These are phyloP conservation scores for Sclerospora graminicola DNA, from an alignment of 352 stramenopile genomes.

Conservation along the genomic window DNA sequence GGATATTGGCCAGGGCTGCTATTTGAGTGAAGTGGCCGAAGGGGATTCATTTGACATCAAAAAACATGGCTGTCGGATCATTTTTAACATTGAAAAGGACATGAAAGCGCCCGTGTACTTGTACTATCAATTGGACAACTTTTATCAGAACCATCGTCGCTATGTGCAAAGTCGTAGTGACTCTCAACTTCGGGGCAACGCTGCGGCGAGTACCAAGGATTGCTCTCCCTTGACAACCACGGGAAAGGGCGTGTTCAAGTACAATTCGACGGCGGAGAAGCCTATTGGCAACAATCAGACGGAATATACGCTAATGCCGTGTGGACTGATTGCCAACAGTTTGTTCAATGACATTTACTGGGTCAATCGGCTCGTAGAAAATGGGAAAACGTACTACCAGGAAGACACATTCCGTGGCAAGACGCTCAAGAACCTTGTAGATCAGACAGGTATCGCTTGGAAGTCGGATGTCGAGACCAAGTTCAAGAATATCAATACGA, in stretches of 20 bases:
- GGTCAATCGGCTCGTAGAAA: slow-evolving; percentile 58
- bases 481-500: slow-evolving; percentile 88
- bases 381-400: slow-evolving; percentile 49
- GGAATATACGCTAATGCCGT: slow-evolving; percentile 90
- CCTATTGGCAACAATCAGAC: slow-evolving; percentile 28
- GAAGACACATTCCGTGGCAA: slow-evolving; percentile 37
- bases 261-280: slow-evolving; percentile 53
- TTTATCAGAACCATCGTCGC: slow-evolving; percentile 98
- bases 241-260: slow-evolving; percentile 34
- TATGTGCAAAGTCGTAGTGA: slow-evolving; percentile 90
- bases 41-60: slow-evolving; percentile 57
- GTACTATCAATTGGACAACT: slow-evolving; percentile 99
- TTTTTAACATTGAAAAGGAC: slow-evolving; percentile 83
- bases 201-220: slow-evolving; percentile 42
- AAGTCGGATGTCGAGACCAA: slow-evolving; percentile 92
- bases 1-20: slow-evolving; percentile 47
- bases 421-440: slow-evolving; percentile 78
- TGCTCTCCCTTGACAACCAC: slow-evolving; percentile 75
- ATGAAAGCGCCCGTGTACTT: slow-evolving; percentile 95
- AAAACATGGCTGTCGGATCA: slow-evolving; percentile 63
- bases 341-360: slow-evolving; percentile 96
- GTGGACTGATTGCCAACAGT: slow-evolving; percentile 97
- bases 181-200: slow-evolving; percentile 79
- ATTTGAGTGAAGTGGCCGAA: slow-evolving; percentile 43
- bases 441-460: slow-evolving; percentile 96